Evolutionary conservation across 495 filamentous ascomycete species (phyloP).

Genomic region (Sordaria brevicollis): DNA sequence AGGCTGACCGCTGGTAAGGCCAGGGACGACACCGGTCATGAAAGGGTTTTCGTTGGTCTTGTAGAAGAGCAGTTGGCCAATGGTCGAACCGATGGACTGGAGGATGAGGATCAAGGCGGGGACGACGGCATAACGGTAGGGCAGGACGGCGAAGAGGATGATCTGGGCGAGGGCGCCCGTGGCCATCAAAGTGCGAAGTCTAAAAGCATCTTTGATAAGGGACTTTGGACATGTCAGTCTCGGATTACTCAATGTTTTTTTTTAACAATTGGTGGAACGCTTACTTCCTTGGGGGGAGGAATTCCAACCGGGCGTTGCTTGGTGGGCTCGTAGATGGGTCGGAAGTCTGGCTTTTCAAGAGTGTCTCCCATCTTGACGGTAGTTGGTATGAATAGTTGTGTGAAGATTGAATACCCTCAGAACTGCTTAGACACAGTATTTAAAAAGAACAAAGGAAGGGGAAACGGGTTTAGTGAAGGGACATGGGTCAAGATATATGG

Average conservation of each 20-base stretch:
- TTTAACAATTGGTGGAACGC: not conserved
- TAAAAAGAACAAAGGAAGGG: not conserved
- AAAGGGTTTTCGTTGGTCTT: not conserved
- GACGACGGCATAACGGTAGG: slow-evolving; percentile 24
- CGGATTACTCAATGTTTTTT: not conserved
- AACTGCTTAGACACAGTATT: not conserved
- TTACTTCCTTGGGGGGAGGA: not conserved
- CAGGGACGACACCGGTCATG: not conserved
- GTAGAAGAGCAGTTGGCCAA: slow-evolving; percentile 2
- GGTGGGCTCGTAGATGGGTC: not conserved
- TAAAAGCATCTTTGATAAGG: slow-evolving; percentile 18
- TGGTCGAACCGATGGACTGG: slow-evolving; percentile 18
- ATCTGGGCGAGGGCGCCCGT: slow-evolving; percentile 34
- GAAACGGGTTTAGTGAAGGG: not conserved
- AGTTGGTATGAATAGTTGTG: not conserved
- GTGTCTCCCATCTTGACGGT: not conserved
- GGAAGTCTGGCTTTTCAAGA: not conserved
- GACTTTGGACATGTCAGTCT: not conserved
- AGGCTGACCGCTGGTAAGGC: slow-evolving; percentile 3
- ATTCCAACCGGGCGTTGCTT: not conserved
- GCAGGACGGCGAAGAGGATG: slow-evolving; percentile 27
- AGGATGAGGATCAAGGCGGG: slow-evolving; percentile 22
- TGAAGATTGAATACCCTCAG: not conserved
- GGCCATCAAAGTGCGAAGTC: slow-evolving; percentile 31
- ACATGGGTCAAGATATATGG: not conserved